phyloP scores from a whole-genome alignment of 2,329 filamentous ascomycete species.

The Aspergillus eucalypticola region DNA sequence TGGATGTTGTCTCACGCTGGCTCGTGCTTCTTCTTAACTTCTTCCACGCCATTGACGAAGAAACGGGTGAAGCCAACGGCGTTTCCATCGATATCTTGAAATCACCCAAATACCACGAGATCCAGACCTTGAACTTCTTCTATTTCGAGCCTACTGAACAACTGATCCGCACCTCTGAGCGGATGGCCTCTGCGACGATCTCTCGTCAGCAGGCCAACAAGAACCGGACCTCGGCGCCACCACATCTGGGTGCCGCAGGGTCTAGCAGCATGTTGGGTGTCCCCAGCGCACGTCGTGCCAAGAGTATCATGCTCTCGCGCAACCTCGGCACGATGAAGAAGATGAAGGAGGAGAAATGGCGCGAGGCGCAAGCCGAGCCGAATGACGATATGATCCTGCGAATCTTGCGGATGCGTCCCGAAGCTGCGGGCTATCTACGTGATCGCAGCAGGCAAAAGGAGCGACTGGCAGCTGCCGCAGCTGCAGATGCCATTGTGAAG shows the following conservation, averaged over 20 bases:
- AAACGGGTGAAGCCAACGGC: conserved; percentile 77
- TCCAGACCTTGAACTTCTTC: conserved; percentile 96
- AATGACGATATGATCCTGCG: conserved; percentile 97
- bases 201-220: conserved; percentile 69
- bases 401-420: conserved; percentile 91
- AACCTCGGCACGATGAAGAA: conserved; percentile 96
- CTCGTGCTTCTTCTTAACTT: conserved; percentile 86
- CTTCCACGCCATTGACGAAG: conserved; percentile 90
- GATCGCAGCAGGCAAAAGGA: conserved; percentile 94
- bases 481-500: conserved; percentile 89
- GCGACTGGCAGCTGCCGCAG: conserved; percentile 82
- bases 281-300: conserved; percentile 52
- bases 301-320: conserved; percentile 86
- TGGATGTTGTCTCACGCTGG: conserved; percentile 96
- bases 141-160: conserved; percentile 93
- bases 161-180: conserved; percentile 90
- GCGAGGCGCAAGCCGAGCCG: conserved; percentile 92
- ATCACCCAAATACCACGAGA: conserved; percentile 96
- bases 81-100: conserved; percentile 90
- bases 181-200: conserved; percentile 86
- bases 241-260: conserved; percentile 47
- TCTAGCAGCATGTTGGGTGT: conserved; percentile 51
- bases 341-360: conserved; percentile 92
- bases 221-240: conserved; percentile 70
- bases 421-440: conserved; percentile 82